These are phyloP conservation scores for Yamadazyma taylorii DNA, from an alignment of 1,139 yeast genomes.

Conservation along the genomic window DNA sequence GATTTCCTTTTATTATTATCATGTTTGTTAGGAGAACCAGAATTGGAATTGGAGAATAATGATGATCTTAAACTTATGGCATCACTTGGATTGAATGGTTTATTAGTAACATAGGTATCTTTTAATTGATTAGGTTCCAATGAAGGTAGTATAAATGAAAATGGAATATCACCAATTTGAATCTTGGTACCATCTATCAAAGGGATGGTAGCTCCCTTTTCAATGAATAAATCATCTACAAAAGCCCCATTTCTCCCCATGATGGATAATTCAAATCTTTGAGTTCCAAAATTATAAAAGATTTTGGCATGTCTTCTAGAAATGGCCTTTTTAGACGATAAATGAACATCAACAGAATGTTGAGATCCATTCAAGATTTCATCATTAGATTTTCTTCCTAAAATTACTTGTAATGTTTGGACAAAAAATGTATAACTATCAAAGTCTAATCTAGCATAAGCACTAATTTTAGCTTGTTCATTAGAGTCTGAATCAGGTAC, in stretches of 20 bases:
- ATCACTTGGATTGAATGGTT: conserved; percentile 52
- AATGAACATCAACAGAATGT: conserved; percentile 83
- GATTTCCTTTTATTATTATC: conserved; percentile 11
- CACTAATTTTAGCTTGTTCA: conserved; percentile 62
- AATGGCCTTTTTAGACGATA: conserved; percentile 88
- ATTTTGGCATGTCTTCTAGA: conserved; percentile 93
- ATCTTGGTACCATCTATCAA: conserved; percentile 77
- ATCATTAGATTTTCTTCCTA: conserved; percentile 86
- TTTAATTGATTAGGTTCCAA: conserved; percentile 30
- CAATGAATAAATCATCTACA: conserved; percentile 85
- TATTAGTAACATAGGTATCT: conserved; percentile 19
- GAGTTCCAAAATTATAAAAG: conserved; percentile 93
- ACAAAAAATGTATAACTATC: conserved; percentile 92
- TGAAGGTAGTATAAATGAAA: conserved; percentile 78
- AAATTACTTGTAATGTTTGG: conserved; percentile 88
- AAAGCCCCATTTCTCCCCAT: conserved; percentile 95
- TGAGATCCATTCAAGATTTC: conserved; percentile 49
- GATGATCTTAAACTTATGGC: conserved; percentile 53
- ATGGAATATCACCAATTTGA: conserved; percentile 91
- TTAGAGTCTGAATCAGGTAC: conserved; percentile 20
- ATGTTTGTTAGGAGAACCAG: conserved; percentile 23
- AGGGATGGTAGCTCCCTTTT: conserved; percentile 87
- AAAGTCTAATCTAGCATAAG: conserved; percentile 92
- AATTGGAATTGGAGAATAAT: conserved; percentile 28
- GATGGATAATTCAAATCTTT: conserved; percentile 84